Percentiles rank a stretch among this genome's conserved stretches.
Conservation (phyloP, 495 filamentous ascomycete genomes). For the Neurospora discreta region DNA sequence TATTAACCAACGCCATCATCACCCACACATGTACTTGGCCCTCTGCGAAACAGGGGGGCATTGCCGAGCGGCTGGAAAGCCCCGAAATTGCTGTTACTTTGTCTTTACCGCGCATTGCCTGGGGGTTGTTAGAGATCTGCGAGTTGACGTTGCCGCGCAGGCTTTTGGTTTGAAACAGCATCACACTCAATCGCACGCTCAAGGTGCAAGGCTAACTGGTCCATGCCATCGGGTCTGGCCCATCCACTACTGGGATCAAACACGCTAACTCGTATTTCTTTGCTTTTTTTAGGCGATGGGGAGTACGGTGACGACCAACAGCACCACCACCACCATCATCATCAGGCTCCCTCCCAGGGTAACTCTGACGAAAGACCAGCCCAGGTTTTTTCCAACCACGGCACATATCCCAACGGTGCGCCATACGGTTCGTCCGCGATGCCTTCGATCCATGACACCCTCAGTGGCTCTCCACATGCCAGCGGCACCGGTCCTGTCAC, state of each 20-base stretch:
- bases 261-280: conserved; percentile 15
- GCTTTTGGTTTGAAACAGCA: conserved; percentile 16
- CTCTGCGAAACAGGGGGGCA: conserved; percentile 11
- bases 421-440: conserved; percentile 52
- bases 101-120: conserved; percentile 3
- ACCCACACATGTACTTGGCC: conserved; percentile 6
- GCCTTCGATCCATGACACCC: conserved; percentile 56
- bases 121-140: conserved; percentile 14
- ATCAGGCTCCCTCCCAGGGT: conserved; percentile 30
- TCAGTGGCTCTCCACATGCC: conserved; percentile 41
- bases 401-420: conserved; percentile 45
- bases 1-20: conserved; percentile 26
- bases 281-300: conserved; percentile 35
- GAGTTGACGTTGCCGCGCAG: conserved; percentile 19
- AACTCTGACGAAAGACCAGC: conserved; percentile 55
- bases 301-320: conserved; percentile 47
- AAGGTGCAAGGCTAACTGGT: background rate
- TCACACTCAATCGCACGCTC: conserved; percentile 20
- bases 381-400: conserved; percentile 69
- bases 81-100: background rate
- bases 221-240: background rate
- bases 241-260: background rate
- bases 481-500: conserved; percentile 17
- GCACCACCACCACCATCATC: conserved; percentile 50
- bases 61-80: background rate